Percentiles rank a stretch among this genome's conserved stretches.
These are phyloP conservation scores for Pseudogymnoascus verrucosus DNA, from an alignment of 2,329 filamentous ascomycete genomes.

Conservation along the genomic window DNA sequence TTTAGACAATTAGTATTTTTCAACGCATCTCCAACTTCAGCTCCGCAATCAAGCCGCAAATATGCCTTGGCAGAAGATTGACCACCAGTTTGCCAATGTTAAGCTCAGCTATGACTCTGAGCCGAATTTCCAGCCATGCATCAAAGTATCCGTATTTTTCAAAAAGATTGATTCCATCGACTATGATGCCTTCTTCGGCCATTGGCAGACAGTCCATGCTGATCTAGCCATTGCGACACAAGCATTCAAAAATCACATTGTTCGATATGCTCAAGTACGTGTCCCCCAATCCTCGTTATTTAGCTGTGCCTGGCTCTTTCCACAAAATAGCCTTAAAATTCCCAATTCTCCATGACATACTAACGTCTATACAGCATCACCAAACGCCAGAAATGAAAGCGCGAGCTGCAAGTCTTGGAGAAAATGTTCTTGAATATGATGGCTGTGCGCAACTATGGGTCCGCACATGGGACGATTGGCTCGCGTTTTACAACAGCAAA, in stretches of 20 bases:
- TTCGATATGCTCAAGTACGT: constrained; percentile 12
- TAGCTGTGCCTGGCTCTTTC: neutral
- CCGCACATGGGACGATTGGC: constrained; percentile 11
- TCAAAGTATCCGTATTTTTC: constrained; percentile 13
- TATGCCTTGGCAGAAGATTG: constrained; percentile 10
- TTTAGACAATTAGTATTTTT: neutral
- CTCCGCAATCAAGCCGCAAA: neutral
- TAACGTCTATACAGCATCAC: constrained; percentile 1
- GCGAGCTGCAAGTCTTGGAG: neutral
- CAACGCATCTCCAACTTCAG: neutral
- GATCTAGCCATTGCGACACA: constrained; percentile 10
- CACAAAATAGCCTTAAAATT: neutral
- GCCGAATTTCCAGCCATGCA: constrained; percentile 11
- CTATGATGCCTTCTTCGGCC: constrained; percentile 11
- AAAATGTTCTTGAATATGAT: constrained; percentile 11
- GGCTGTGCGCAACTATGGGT: constrained; percentile 13
- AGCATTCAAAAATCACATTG: constrained; percentile 9
- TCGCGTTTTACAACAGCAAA: constrained; percentile 10
- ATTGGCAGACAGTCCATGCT: constrained; percentile 13
- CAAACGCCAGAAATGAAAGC: constrained; percentile 6
- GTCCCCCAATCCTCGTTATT: neutral
- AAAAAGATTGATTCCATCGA: constrained; percentile 9
- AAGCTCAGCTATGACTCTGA: constrained; percentile 11
- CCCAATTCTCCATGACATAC: neutral
- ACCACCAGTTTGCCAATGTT: constrained; percentile 8